Conservation (phyloP, 352 stramenopile species). For the Globisporangium polare region DNA sequence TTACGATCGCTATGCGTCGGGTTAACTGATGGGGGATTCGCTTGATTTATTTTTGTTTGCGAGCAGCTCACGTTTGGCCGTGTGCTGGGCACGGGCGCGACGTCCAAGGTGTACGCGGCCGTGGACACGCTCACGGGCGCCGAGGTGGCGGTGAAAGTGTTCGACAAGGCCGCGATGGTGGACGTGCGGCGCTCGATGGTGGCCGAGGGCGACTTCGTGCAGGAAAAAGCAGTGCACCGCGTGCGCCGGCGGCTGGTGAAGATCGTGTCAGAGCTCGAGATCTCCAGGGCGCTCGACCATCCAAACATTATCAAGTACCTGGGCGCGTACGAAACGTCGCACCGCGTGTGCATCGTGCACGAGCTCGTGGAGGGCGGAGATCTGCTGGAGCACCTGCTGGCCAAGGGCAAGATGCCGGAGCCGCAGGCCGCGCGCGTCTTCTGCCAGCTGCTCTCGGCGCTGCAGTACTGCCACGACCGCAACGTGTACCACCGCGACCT, state of each 20-base stretch:
- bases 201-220: constrained; percentile 45
- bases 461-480: constrained; percentile 90
- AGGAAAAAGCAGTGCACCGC: constrained; percentile 70
- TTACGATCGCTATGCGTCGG: not conserved
- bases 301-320: constrained; percentile 79
- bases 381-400: constrained; percentile 67
- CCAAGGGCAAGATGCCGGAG: constrained; percentile 70
- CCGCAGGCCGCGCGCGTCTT: constrained; percentile 50
- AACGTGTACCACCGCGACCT: constrained; percentile 94
- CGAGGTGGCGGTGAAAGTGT: constrained; percentile 74
- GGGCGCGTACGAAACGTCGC: constrained; percentile 70
- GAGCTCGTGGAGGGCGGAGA: constrained; percentile 74
- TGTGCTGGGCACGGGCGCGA: constrained; percentile 65
- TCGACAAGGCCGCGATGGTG: constrained; percentile 82
- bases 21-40: not conserved
- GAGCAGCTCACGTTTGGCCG: constrained; percentile 54
- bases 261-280: constrained; percentile 81
- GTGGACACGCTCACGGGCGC: constrained; percentile 42
- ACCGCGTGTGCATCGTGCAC: constrained; percentile 78
- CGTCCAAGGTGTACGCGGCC: constrained; percentile 70
- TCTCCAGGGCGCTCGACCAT: constrained; percentile 64
- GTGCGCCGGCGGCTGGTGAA: constrained; percentile 71
- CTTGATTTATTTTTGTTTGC: constrained; percentile 13
- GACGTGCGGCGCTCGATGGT: constrained; percentile 75
- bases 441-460: constrained; percentile 86